phyloP scores from a whole-genome alignment of 768 basidiomycete species.

The Dentipellis sp. region DNA sequence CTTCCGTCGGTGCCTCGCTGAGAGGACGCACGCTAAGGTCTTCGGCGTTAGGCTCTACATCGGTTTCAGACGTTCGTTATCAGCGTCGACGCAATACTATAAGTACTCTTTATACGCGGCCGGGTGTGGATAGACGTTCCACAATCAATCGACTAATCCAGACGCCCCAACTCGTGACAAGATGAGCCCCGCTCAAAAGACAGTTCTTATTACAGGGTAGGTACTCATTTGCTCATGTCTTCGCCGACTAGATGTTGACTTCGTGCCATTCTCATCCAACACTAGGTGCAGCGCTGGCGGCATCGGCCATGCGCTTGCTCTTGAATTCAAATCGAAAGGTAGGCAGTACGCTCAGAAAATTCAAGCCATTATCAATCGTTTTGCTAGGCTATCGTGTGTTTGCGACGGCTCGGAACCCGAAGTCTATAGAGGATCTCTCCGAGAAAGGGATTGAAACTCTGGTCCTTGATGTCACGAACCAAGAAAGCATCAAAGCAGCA shows the following conservation, averaged over 20 bases:
- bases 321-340: constrained; percentile 12
- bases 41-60: too few species aligned
- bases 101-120: too few species aligned
- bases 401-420: constrained; percentile 18
- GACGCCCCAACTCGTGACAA: not conserved
- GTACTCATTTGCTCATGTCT: not conserved
- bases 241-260: not conserved
- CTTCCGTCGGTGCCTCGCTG: too few species aligned
- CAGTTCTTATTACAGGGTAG: constrained; percentile 1
- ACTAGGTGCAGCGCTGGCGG: constrained; percentile 16
- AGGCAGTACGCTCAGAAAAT: too few species aligned
- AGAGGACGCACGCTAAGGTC: too few species aligned
- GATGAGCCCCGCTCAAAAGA: not conserved
- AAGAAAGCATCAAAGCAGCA: constrained; percentile 8
- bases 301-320: constrained; percentile 17
- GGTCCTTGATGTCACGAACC: constrained; percentile 20
- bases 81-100: too few species aligned
- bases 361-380: too few species aligned
- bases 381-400: constrained; percentile 20
- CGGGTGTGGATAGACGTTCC: too few species aligned
- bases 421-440: constrained; percentile 15
- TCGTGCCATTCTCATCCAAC: too few species aligned
- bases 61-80: too few species aligned
- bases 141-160: too few species aligned
- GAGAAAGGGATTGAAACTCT: constrained; percentile 15